These are phyloP conservation scores for Entrophospora sp. DNA, from an alignment of 192 early-diverging fungal species.

Conservation along the genomic window DNA sequence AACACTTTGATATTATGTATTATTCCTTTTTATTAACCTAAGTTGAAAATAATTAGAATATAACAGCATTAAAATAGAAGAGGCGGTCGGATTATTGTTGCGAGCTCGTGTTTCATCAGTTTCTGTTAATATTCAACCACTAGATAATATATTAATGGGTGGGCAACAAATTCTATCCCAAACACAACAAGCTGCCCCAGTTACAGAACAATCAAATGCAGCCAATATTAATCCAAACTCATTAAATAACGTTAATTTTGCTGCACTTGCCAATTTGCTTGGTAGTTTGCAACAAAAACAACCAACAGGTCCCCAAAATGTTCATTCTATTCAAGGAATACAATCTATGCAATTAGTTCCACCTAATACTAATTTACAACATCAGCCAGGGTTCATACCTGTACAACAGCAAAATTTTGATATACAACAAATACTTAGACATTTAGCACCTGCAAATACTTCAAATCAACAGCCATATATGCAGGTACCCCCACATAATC, in stretches of 20 bases:
- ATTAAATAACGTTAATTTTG: slow-evolving; percentile 22
- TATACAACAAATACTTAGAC: slow-evolving; percentile 21
- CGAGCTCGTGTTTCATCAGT: slow-evolving; percentile 8
- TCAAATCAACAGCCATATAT: slow-evolving; percentile 16
- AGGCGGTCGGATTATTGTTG: slow-evolving; percentile 19
- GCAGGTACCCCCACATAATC: slow-evolving; percentile 3
- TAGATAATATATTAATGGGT: slow-evolving; percentile 17
- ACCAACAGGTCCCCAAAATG: neutral
- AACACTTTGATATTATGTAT: too few relatives aligned
- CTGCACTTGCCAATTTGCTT: slow-evolving; percentile 21
- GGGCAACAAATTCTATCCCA: neutral
- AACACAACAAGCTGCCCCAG: neutral
- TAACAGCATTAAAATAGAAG: slow-evolving; percentile 23
- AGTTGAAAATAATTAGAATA: too few relatives aligned
- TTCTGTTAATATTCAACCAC: neutral
- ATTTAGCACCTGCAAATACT: slow-evolving; percentile 19
- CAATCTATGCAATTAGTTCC: slow-evolving; percentile 6
- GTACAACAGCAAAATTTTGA: slow-evolving; percentile 22
- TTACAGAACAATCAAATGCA: neutral
- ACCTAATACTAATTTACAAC: neutral
- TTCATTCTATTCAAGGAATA: neutral
- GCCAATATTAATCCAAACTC: slow-evolving; percentile 1
- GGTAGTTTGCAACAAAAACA: slow-evolving; percentile 21
- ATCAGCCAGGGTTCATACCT: slow-evolving; percentile 13
- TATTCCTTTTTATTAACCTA: too few relatives aligned